These are phyloP conservation scores for Pyrus betulifolia DNA, from an alignment of 306 rosid genomes.

Conservation along the genomic window DNA sequence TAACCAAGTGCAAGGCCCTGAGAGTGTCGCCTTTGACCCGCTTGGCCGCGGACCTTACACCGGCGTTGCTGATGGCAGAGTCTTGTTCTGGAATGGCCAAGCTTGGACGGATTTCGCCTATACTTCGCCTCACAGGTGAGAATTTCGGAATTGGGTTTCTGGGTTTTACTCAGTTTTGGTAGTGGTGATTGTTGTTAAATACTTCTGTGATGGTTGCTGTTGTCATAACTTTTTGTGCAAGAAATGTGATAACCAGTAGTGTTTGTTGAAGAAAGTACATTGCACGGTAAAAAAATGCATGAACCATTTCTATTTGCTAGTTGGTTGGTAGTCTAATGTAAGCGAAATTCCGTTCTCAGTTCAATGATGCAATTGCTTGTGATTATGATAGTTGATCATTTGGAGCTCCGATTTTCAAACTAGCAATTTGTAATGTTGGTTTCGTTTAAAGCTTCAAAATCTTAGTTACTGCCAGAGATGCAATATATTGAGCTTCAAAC, in stretches of 20 bases:
- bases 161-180: not conserved
- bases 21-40: conserved; percentile 73
- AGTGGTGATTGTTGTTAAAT: too few species aligned
- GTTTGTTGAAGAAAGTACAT: not conserved
- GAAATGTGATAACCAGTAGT: not conserved
- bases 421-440: not conserved
- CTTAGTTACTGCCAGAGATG: not conserved
- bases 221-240: too few species aligned
- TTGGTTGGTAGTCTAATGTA: not conserved
- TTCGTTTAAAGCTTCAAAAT: not conserved
- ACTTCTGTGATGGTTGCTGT: too few species aligned
- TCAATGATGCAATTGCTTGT: not conserved
- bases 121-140: conserved; percentile 73
- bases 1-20: conserved; percentile 81
- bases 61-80: conserved; percentile 85
- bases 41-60: conserved; percentile 92
- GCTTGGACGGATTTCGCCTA: conserved; percentile 71
- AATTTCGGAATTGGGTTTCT: not conserved
- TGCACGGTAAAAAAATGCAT: not conserved
- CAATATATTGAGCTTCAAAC: not conserved
- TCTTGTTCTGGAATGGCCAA: conserved; percentile 65
- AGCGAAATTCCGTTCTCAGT: not conserved
- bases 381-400: not conserved
- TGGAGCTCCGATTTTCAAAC: not conserved
- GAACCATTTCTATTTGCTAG: not conserved